phyloP scores from a whole-genome alignment of 192 early-diverging fungal species.

The Dissophora globulifera region DNA sequence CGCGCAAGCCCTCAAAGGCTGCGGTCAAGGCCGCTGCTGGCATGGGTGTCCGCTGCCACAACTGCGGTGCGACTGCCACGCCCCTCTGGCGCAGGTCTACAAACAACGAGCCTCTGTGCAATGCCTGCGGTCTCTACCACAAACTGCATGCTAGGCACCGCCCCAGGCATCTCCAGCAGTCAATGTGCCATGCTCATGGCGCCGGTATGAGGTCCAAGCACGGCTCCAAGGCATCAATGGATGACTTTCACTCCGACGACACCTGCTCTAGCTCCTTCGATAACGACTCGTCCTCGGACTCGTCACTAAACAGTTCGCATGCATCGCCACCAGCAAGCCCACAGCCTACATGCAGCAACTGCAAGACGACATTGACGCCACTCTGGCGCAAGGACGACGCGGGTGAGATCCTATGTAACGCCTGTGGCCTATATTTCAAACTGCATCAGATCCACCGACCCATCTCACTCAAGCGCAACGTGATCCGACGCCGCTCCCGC shows the following conservation, averaged over 20 bases:
- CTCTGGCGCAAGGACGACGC: conserved; percentile 88
- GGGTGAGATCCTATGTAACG: conserved; percentile 56
- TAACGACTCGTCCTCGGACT: background rate
- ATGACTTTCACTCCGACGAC: no score
- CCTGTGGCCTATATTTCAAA: conserved; percentile 69
- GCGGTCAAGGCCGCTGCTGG: conserved; percentile 52
- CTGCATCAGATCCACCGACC: conserved; percentile 63
- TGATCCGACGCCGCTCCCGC: conserved; percentile 61
- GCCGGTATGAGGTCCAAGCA: conserved; percentile 21
- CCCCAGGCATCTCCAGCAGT: conserved; percentile 46
- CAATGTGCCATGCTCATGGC: conserved; percentile 16
- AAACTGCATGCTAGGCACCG: conserved; percentile 50
- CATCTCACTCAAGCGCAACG: conserved; percentile 63
- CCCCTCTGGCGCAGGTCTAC: conserved; percentile 91
- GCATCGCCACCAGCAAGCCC: conserved; percentile 59
- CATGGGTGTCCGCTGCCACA: conserved; percentile 63
- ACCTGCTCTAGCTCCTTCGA: no score
- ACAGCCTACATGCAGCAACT: conserved; percentile 75
- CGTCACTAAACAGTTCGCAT: conserved; percentile 32
- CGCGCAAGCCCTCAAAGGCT: conserved; percentile 50
- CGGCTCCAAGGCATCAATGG: background rate
- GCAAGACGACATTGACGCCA: conserved; percentile 85
- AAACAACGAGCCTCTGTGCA: conserved; percentile 92
- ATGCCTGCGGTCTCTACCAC: conserved; percentile 93
- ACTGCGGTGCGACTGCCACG: conserved; percentile 86